Evolutionary conservation across 192 early-diverging fungal species (phyloP), one percentile per base, ranked within the genome.

Genomic region (Umbelopsis sp.): DNA sequence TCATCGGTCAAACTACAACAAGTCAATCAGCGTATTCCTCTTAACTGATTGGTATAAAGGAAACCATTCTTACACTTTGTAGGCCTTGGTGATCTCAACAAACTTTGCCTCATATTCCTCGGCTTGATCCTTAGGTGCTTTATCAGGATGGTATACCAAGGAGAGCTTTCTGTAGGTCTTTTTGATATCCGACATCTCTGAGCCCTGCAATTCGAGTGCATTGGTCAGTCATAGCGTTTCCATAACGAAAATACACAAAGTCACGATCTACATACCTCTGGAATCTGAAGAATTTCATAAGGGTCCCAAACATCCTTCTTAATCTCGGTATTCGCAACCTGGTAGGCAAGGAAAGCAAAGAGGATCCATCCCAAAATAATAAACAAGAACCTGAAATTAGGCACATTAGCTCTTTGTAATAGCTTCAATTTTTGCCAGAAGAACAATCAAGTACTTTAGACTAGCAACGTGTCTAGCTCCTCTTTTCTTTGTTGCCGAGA

Each of bases 41-140:
- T 46, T 41, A 37, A 65, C 0, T 47, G 15, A 33, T 37, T 48
- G 30, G 11, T 41, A 22, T 52, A 6, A 52, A 21, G 15, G 33
- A 41, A 70, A 66, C 2, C 0, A 58, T 66, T 76, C 80, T 77
- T 84, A 91, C 76, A 95, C 93, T 86, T 96, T 95, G 78, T 95
- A 92, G 13, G 97, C 97, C 68, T 97, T 95, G 58, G 90, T 88
- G 70, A 98, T 89, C 53, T 98, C 92, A 22, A 92, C 87, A 82
- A 91, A 97, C 80, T 81, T 90, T 52, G 81, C 79, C 52, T 88
- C 91, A 18, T 91, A 90, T 72, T 89, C 82, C 50, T 89, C 87
- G 78, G 88, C 87, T 71, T 86, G 68, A 33, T 89, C 90, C 66
- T 87, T 76, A 20, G 75, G 80, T 50, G 86, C 92, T 81, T 94